Conservation (phyloP, 139 green algal genomes). For the Tetradesmus obliquus region DNA sequence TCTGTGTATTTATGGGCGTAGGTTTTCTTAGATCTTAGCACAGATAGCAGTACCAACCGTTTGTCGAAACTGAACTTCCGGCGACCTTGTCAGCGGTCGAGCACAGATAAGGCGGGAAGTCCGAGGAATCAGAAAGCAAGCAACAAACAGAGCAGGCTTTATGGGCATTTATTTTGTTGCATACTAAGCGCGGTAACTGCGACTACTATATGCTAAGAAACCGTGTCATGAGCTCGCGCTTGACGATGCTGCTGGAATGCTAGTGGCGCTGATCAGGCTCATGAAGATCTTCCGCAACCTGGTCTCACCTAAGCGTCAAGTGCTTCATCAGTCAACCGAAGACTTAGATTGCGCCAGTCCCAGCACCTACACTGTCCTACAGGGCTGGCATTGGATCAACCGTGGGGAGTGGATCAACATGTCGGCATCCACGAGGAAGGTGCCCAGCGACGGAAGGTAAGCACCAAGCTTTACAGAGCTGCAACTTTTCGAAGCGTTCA, state of each 20-base stretch:
- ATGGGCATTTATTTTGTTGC: not conserved
- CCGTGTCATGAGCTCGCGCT: not conserved
- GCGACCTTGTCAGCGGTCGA: not conserved
- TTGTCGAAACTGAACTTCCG: not conserved
- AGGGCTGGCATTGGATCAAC: not conserved
- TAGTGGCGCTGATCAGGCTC: not conserved
- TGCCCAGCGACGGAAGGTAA: not conserved
- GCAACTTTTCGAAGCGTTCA: too few species aligned
- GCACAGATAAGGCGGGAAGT: not conserved
- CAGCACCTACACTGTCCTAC: not conserved
- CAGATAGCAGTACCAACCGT: too few species aligned
- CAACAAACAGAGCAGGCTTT: not conserved
- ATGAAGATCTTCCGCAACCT: not conserved
- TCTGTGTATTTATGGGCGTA: too few species aligned
- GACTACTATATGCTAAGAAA: not conserved
- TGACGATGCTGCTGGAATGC: not conserved
- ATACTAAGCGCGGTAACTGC: not conserved
- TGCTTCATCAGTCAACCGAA: not conserved
- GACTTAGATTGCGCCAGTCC: too few species aligned
- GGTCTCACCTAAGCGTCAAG: not conserved
- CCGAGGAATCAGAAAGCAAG: not conserved
- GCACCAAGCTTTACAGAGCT: too few species aligned
- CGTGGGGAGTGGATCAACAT: not conserved
- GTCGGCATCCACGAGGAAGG: not conserved
- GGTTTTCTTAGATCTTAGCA: too few species aligned